Evolutionary conservation across 176 grass and related monocot genomes (phyloP).

Genomic region (Eleusine coracana): DNA sequence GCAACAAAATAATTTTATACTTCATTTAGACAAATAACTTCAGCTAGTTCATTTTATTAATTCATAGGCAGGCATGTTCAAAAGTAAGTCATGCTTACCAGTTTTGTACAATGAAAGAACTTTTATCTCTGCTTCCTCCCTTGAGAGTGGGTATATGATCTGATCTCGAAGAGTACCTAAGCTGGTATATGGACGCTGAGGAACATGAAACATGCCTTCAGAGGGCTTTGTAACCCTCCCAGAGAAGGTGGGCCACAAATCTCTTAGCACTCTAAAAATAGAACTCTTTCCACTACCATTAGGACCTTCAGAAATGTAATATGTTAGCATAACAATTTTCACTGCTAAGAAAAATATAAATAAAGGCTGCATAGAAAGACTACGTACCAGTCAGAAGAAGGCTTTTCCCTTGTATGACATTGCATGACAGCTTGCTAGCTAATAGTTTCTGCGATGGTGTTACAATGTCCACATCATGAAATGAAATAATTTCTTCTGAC

Average conservation of each 20-base stretch:
- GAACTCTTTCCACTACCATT: constrained; percentile 99
- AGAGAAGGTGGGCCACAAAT: constrained; percentile 83
- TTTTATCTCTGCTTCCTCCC: constrained; percentile 69
- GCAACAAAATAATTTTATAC: constrained; percentile 15
- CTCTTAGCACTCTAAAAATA: constrained; percentile 88
- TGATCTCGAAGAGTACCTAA: constrained; percentile 94
- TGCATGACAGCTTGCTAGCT: constrained; percentile 77
- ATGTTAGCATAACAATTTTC: constrained; percentile 24
- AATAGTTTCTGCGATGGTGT: constrained; percentile 87
- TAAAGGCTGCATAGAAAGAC: constrained; percentile 20
- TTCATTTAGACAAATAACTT: neutral
- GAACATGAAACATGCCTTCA: constrained; percentile 85
- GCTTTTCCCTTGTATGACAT: constrained; percentile 72
- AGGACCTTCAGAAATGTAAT: constrained; percentile 61
- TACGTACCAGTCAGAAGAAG: constrained; percentile 86
- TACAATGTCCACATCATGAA: constrained; percentile 84
- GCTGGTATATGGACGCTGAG: constrained; percentile 95
- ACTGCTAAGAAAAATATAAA: constrained; percentile 32
- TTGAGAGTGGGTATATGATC: constrained; percentile 92
- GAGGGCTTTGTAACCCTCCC: constrained; percentile 78
- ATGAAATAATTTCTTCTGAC: constrained; percentile 77
- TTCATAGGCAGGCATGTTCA: neutral
- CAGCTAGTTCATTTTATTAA: neutral
- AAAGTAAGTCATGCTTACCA: constrained; percentile 46
- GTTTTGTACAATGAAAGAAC: constrained; percentile 49